These are phyloP conservation scores for Talaromyces borbonicus DNA, from an alignment of 495 filamentous ascomycete species.

Conservation along the genomic window DNA sequence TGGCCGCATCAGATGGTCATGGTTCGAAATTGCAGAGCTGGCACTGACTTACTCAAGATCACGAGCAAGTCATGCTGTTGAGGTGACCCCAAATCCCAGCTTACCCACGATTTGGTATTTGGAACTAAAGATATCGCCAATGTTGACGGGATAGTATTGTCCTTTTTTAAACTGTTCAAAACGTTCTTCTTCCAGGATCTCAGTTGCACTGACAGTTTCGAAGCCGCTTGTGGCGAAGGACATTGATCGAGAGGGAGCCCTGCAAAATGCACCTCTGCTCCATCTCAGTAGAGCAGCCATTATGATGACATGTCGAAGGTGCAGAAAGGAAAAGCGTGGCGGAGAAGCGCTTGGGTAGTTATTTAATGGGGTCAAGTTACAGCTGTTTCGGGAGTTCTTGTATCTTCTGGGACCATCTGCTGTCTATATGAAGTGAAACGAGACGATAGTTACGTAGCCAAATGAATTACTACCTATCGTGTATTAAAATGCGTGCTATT, in stretches of 20 bases:
- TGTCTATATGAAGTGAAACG: no score
- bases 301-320: neutral
- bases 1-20: conserved; percentile 13
- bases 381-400: no score
- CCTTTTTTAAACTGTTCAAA: conserved; percentile 31
- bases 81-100: conserved; percentile 43
- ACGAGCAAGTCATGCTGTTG: conserved; percentile 45
- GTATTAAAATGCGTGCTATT: no score
- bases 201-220: conserved; percentile 12
- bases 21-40: conserved; percentile 10
- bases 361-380: no score
- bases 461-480: no score
- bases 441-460: no score
- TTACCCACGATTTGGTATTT: conserved; percentile 47
- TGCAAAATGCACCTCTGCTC: conserved; percentile 8
- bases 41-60: conserved; percentile 35
- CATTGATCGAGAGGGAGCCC: conserved; percentile 12
- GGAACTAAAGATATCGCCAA: conserved; percentile 38
- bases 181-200: conserved; percentile 36
- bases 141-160: conserved; percentile 41
- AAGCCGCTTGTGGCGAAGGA: conserved; percentile 16
- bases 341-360: no score
- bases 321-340: no score
- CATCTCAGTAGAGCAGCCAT: conserved; percentile 8
- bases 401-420: no score